These are phyloP conservation scores for Graphilbum fragrans DNA, from an alignment of 2,329 filamentous ascomycete genomes.

Conservation along the genomic window DNA sequence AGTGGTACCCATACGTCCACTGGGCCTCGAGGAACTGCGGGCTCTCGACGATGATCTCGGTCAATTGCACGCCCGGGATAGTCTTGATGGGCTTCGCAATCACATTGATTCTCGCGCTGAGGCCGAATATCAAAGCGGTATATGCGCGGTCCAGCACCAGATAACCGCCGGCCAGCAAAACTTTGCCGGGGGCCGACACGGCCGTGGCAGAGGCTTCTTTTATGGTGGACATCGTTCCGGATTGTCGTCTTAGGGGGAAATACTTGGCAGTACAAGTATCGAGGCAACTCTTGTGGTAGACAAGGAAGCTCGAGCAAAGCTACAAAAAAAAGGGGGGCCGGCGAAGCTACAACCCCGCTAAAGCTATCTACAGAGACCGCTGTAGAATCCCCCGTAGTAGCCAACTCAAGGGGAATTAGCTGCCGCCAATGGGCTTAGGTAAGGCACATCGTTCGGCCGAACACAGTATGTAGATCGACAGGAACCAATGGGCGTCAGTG, in stretches of 20 bases:
- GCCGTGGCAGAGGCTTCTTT: constrained; percentile 28
- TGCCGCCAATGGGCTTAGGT: too few species aligned
- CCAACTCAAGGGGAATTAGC: too few species aligned
- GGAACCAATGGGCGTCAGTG: neutral
- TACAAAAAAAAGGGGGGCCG: neutral
- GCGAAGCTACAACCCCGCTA: neutral
- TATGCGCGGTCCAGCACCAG: constrained; percentile 82
- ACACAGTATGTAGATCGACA: neutral
- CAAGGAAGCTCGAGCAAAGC: neutral
- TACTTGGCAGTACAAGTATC: too few species aligned
- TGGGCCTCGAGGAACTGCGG: constrained; percentile 81
- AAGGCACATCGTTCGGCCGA: neutral
- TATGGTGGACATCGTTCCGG: neutral
- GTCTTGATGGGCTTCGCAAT: constrained; percentile 44
- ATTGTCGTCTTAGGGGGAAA: too few species aligned
- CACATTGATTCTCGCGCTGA: constrained; percentile 56
- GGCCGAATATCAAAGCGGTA: constrained; percentile 61
- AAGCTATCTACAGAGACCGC: too few species aligned
- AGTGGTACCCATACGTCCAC: constrained; percentile 77
- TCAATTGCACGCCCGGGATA: constrained; percentile 49
- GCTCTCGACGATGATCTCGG: constrained; percentile 74
- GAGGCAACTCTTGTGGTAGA: too few species aligned
- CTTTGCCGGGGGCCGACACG: constrained; percentile 90
- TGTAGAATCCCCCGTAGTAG: too few species aligned
- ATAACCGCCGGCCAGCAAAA: constrained; percentile 88